These are phyloP conservation scores for Botrytis sinoallii DNA, from an alignment of 2,329 filamentous ascomycete species.

Conservation along the genomic window DNA sequence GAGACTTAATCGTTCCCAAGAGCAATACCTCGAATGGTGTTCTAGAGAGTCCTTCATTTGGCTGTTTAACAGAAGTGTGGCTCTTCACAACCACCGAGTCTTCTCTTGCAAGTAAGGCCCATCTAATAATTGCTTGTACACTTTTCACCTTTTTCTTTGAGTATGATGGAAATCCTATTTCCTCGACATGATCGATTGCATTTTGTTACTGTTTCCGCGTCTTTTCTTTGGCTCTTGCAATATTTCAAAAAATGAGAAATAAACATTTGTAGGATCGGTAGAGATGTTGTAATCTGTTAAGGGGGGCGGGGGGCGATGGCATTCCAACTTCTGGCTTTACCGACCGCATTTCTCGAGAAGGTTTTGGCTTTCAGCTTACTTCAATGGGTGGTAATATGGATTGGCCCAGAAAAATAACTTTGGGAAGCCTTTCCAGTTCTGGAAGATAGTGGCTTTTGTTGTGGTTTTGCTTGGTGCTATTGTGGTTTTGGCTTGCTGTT, in stretches of 20 bases:
- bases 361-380: background rate
- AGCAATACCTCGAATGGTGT: background rate
- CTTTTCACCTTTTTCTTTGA: conserved; percentile 9
- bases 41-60: background rate
- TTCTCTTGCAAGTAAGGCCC: conserved; percentile 1
- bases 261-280: background rate
- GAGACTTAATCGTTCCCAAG: background rate
- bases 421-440: background rate
- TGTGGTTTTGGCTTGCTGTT: background rate
- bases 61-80: background rate
- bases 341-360: background rate
- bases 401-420: background rate
- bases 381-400: background rate
- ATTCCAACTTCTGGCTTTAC: background rate
- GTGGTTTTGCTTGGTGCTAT: background rate
- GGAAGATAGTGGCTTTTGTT: background rate
- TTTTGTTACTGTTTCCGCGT: background rate
- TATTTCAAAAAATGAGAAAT: conserved; percentile 1
- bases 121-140: conserved; percentile 4
- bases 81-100: background rate
- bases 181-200: background rate
- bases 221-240: background rate
- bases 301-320: background rate
- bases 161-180: conserved; percentile 11
- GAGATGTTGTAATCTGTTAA: background rate